phyloP scores from a whole-genome alignment of 805 yeast species.

The Sugiyamaella mastotermitis region DNA sequence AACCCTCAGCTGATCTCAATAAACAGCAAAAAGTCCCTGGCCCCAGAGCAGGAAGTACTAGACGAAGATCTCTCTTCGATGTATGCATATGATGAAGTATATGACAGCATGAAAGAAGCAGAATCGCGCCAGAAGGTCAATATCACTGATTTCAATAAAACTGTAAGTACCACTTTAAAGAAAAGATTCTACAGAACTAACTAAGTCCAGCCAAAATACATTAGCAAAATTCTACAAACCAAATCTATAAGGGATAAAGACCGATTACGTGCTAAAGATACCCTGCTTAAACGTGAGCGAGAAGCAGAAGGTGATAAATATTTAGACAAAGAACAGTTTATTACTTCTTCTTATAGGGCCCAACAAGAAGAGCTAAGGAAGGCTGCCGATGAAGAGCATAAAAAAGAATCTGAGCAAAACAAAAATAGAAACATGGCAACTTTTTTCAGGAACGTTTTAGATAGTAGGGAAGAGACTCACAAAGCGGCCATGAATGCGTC shows the following conservation, averaged over 20 bases:
- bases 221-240: constrained; percentile 39
- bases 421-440: constrained; percentile 12
- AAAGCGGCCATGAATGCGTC: constrained; percentile 17
- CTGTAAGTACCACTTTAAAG: background rate
- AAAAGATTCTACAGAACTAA: constrained; percentile 1
- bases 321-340: constrained; percentile 40
- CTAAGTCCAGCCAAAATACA: constrained; percentile 30
- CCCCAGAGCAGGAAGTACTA: constrained; percentile 6
- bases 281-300: constrained; percentile 34
- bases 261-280: constrained; percentile 34
- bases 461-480: constrained; percentile 17
- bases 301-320: constrained; percentile 36
- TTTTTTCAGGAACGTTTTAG: constrained; percentile 20
- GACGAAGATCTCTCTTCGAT: constrained; percentile 14
- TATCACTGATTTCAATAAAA: no score
- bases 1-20: constrained; percentile 11
- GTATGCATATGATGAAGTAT: constrained; percentile 43
- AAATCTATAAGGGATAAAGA: constrained; percentile 43
- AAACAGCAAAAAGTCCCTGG: constrained; percentile 7
- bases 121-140: no score
- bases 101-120: constrained; percentile 36
- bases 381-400: constrained; percentile 19
- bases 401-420: constrained; percentile 4
- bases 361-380: constrained; percentile 30
- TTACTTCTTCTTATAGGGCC: constrained; percentile 42